These are phyloP conservation scores for Tinospora cordifolia DNA, from an alignment of 164 flowering plant genomes.

Conservation along the genomic window DNA sequence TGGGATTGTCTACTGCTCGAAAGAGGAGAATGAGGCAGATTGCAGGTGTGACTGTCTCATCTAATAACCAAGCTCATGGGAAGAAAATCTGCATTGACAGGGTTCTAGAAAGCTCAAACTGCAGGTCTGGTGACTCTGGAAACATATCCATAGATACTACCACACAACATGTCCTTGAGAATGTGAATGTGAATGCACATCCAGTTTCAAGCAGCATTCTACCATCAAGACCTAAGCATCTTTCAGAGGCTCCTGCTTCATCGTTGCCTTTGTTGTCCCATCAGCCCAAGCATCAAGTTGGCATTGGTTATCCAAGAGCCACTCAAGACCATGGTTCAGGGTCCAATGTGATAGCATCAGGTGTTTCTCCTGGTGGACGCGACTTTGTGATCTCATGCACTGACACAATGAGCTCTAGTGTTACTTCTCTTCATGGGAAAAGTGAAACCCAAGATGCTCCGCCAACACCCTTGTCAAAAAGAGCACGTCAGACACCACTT, in stretches of 20 bases:
- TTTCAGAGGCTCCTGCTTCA: constrained; percentile 39
- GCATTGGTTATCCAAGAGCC: constrained; percentile 34
- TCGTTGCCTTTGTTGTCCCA: constrained; percentile 31
- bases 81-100: constrained; percentile 72
- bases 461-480: constrained; percentile 47
- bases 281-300: constrained; percentile 43
- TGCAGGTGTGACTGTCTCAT: constrained; percentile 55
- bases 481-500: constrained; percentile 35
- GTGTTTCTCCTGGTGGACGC: constrained; percentile 46
- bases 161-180: constrained; percentile 38
- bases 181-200: constrained; percentile 31
- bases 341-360: constrained; percentile 29
- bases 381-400: constrained; percentile 55
- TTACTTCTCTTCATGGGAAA: constrained; percentile 44
- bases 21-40: constrained; percentile 63
- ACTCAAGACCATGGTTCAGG: constrained; percentile 51
- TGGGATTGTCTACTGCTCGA: constrained; percentile 41
- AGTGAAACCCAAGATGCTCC: constrained; percentile 63
- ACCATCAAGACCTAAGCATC: constrained; percentile 33
- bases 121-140: constrained; percentile 43
- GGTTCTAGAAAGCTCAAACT: constrained; percentile 45
- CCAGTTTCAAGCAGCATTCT: constrained; percentile 29
- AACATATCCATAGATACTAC: constrained; percentile 28
- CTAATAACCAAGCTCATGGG: constrained; percentile 52
- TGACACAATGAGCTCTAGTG: constrained; percentile 34